These are phyloP conservation scores for Phaeosphaeria sp. DNA, from an alignment of 2,329 filamentous ascomycete species.

Conservation along the genomic window DNA sequence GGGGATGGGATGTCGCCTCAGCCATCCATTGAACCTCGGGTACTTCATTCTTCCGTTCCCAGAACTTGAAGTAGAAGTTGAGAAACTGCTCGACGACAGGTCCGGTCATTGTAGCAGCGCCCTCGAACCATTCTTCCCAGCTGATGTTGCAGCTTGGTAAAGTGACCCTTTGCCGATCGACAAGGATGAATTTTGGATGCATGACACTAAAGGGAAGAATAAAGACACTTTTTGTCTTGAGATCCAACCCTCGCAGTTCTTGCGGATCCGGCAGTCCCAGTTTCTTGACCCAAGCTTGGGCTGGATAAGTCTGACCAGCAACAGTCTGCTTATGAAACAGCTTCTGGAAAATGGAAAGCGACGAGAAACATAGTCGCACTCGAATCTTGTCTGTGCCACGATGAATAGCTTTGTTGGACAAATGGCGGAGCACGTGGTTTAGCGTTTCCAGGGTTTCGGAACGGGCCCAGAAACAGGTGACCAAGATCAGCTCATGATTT, in stretches of 20 bases:
- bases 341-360: slow-evolving; percentile 74
- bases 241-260: slow-evolving; percentile 65
- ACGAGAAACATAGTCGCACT: slow-evolving; percentile 80
- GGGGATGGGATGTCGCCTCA: neutral
- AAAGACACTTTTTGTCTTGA: slow-evolving; percentile 79
- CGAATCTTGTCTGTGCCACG: slow-evolving; percentile 54
- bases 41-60: slow-evolving; percentile 55
- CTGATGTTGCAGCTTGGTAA: slow-evolving; percentile 84
- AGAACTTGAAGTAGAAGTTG: slow-evolving; percentile 72
- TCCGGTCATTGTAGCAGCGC: slow-evolving; percentile 71
- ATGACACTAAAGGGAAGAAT: slow-evolving; percentile 83
- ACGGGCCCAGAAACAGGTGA: slow-evolving; percentile 82
- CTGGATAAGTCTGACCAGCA: slow-evolving; percentile 67
- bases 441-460: slow-evolving; percentile 68
- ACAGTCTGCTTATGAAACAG: slow-evolving; percentile 72
- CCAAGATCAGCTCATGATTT: slow-evolving; percentile 71
- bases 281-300: slow-evolving; percentile 63
- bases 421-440: slow-evolving; percentile 61
- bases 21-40: slow-evolving; percentile 5
- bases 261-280: slow-evolving; percentile 68
- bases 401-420: slow-evolving; percentile 59
- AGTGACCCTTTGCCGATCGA: slow-evolving; percentile 71
- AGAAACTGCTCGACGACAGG: slow-evolving; percentile 67
- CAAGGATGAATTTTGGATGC: slow-evolving; percentile 82
- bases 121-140: slow-evolving; percentile 89